Evolutionary conservation across 805 yeast genomes (phyloP), one percentile per base, ranked within the genome.

Genomic region (Cephaloascus albidus): DNA sequence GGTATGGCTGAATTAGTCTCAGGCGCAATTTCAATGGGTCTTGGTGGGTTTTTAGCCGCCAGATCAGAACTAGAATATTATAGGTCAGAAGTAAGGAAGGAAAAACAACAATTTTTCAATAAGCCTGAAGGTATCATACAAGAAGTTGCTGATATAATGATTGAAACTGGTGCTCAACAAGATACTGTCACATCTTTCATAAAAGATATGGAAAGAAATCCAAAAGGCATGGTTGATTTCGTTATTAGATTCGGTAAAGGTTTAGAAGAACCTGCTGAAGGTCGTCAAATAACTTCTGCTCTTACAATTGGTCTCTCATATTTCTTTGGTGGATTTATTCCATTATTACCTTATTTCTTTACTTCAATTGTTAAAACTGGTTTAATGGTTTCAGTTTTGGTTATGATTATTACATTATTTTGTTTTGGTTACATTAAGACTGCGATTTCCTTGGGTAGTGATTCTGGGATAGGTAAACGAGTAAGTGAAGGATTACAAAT

Each of bases 11-110:
- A 90, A 66, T 76, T 90, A 49, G 94, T 90, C 3, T 85, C 96
- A 4, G 98, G 98, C 37, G 95, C 97, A 35, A 89, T 90, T 39
- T 84, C 95, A 20, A 90, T 90, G 98, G 97, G 98, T 6, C 75
- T 90, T 40, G 98, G 98, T 42, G 98, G 98, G 23, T 90, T 76
- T 59, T 69, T 90, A 41, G 98, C 97, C 23, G 98, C 98, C 34
- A 83, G 82, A 58, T 78, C 89, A 12, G 98, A 90, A 63, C 63
- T 71, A 18, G 90, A 84, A 55, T 84, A 78, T 58, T 84, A 82
- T 57, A 67, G 70, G 38, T 72, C 81, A 17, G 86, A 82, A 57
- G 89, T 83, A 35, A 76, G 74, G 48, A 69, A 74, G 50, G 93
- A 85, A 55, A 83, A 81, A 53, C 69, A 73, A 51, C 70, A 73